Percentiles rank a stretch among this genome's conserved stretches.
These are phyloP conservation scores for Cryoendolithus antarcticus DNA, from an alignment of 2,329 filamentous ascomycete genomes.

Conservation along the genomic window DNA sequence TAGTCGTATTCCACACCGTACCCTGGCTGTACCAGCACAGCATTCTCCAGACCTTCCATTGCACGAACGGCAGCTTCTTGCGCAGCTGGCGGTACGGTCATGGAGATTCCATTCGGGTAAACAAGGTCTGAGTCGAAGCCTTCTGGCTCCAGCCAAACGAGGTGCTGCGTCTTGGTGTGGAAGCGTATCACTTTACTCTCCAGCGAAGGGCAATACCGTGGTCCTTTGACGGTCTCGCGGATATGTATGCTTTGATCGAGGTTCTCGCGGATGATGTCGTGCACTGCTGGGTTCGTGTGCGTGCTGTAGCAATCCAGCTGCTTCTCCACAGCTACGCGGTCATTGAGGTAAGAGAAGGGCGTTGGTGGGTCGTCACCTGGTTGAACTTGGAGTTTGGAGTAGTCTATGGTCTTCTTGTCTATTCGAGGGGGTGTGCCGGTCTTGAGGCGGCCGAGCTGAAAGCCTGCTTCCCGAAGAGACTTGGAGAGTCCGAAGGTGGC, in stretches of 20 bases:
- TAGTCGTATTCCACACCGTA: constrained; percentile 99
- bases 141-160: constrained; percentile 95
- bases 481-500: constrained; percentile 88
- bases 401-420: constrained; percentile 72
- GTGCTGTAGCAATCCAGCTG: constrained; percentile 83
- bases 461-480: constrained; percentile 76
- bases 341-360: constrained; percentile 86
- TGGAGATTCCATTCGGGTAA: constrained; percentile 93
- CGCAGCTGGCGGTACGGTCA: constrained; percentile 84
- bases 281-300: constrained; percentile 70
- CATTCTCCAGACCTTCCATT: constrained; percentile 76
- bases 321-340: constrained; percentile 60
- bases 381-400: constrained; percentile 57
- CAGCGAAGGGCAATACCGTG: constrained; percentile 87
- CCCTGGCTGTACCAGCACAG: constrained; percentile 83
- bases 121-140: constrained; percentile 81
- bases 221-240: constrained; percentile 84
- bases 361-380: constrained; percentile 71
- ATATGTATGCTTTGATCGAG: constrained; percentile 96
- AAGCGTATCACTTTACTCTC: constrained; percentile 92
- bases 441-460: constrained; percentile 80
- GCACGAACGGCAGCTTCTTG: constrained; percentile 79
- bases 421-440: constrained; percentile 89
- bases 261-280: constrained; percentile 74
- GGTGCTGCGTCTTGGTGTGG: constrained; percentile 63